Conservation (phyloP, 208 protist species). For the Willaertia magna region DNA sequence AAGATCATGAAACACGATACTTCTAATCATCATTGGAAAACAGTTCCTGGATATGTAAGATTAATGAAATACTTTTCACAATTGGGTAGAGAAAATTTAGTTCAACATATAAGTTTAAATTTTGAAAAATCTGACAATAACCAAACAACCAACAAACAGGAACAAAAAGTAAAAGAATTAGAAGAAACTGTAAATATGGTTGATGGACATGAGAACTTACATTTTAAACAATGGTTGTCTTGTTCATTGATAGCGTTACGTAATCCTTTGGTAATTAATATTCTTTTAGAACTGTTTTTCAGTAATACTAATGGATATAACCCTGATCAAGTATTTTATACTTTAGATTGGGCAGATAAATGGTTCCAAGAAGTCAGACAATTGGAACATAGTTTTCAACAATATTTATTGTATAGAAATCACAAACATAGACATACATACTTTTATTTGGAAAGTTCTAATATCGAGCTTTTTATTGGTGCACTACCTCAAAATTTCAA, state of each 20-base stretch:
- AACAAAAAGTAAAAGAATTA: background rate
- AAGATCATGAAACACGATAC: background rate
- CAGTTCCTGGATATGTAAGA: background rate
- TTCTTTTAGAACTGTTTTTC: background rate
- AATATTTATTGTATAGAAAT: background rate
- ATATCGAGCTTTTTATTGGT: constrained; percentile 7
- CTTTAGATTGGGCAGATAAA: background rate
- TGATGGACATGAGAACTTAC: background rate
- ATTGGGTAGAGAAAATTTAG: background rate
- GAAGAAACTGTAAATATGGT: background rate
- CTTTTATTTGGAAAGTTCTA: background rate
- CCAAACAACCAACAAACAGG: background rate
- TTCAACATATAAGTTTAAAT: background rate
- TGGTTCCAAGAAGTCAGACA: background rate
- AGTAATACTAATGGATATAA: background rate
- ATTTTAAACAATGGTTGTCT: background rate
- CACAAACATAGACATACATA: background rate
- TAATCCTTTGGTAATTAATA: background rate
- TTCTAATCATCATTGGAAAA: background rate
- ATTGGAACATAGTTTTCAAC: background rate
- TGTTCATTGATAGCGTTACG: background rate
- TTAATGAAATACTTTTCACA: background rate
- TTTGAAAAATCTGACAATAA: background rate
- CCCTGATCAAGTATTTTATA: constrained; percentile 2
- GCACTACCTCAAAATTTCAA: background rate